Percentiles rank a stretch among this genome's conserved stretches.
Conservation (phyloP, 2,329 filamentous ascomycete genomes). For the Coniochaeta pulveracea region DNA sequence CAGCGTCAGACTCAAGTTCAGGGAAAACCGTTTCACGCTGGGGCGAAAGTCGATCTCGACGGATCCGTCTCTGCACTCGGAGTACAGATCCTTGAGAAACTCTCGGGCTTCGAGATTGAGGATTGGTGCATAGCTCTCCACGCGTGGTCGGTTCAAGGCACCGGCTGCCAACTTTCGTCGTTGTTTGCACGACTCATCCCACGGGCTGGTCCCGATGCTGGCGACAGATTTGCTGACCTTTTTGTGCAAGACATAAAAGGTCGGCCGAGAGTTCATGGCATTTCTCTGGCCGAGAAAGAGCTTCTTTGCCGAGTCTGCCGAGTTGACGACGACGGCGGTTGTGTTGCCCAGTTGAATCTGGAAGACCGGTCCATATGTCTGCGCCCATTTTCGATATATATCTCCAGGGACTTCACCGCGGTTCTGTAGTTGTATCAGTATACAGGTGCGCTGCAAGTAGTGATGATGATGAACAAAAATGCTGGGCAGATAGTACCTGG, state of each 20-base stretch:
- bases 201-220: conserved; percentile 40
- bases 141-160: conserved; percentile 30
- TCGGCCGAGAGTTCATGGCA: conserved; percentile 37
- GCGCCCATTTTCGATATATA: no score
- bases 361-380: conserved; percentile 34
- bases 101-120: conserved; percentile 41
- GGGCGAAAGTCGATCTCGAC: conserved; percentile 33
- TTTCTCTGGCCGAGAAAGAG: conserved; percentile 37
- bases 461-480: no score
- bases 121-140: conserved; percentile 38
- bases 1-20: conserved; percentile 41
- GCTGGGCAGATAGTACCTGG: no score
- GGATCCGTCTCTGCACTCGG: conserved; percentile 27
- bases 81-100: conserved; percentile 32
- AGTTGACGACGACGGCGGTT: conserved; percentile 39
- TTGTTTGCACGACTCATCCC: conserved; percentile 41
- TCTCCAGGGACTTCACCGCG: no score
- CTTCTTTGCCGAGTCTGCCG: conserved; percentile 37
- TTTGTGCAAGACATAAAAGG: conserved; percentile 40
- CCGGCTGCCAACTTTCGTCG: conserved; percentile 38
- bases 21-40: conserved; percentile 39
- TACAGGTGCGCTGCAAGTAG: no score
- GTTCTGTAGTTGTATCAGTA: no score
- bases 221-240: conserved; percentile 39
- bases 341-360: conserved; percentile 43